Base-by-base conservation (phyloP, 2,329 filamentous ascomycete genomes). In the Pseudogymnoascus sp. region DNA sequence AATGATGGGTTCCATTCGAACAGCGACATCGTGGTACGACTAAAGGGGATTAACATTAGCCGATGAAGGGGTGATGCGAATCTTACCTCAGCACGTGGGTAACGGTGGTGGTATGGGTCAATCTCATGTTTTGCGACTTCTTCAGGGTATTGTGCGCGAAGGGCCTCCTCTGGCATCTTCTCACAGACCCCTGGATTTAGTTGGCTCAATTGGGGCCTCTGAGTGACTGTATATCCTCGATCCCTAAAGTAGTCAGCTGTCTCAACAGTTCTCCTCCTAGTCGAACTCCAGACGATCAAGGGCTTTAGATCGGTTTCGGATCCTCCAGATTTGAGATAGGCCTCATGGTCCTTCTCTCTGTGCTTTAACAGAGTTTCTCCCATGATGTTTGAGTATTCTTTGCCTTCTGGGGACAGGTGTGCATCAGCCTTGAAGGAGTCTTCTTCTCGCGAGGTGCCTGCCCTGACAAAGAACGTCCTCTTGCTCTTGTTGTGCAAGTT, bases 11-110 rank as follows among this genome's bases (percentile, higher is more conserved):
- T 99, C 94, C 54, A 99, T 85, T 21, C 94, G 90, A 63, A 99
- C 94, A n/a, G 94, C 94, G 44, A 99, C 85, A 71, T 99, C 94
- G 73, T 99, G 94, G 74, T 99, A 99, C 7, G 93, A 97, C 89
- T 96, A 68, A 59, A 31, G 58, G 8, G 33, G 6, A 5, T 59
- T 5, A 65, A 40, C 29, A 41, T 47, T 44, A 41, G 58, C 68
- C 60, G 58, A 61, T 50, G 26, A 15, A 40, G 35, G 29, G 29
- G 24, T 40, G 15, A 21, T 21, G 41, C 31, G 31, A 31, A 39
- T 63, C 76, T 71, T 78, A 92, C 92, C 80, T 99, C 94, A 64
- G 93, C 93, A 64, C 94, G 84, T 6, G 94, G 94, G 72, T 97
- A 99, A 39, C 94, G 85, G 74, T 99, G 94, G 71, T 99, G 94